A percentile compares a stretch with the other conserved stretches of the same genome.
phyloP scores from a whole-genome alignment of 1,284 basidiomycete genomes.

The Moesziomyces antarcticus region DNA sequence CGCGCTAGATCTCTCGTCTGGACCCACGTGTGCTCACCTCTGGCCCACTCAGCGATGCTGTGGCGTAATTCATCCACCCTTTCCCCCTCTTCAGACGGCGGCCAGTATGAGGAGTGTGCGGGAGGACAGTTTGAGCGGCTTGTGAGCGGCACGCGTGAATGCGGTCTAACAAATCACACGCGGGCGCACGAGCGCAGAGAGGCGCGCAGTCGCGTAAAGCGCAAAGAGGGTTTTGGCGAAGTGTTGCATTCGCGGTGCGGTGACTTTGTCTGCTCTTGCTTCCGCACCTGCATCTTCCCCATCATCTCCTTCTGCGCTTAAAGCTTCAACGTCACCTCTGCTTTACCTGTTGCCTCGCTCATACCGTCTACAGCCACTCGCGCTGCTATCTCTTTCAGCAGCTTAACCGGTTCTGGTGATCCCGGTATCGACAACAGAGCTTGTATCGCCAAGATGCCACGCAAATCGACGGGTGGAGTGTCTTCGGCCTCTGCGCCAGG shows the following conservation, averaged over 20 bases:
- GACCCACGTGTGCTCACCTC: neutral
- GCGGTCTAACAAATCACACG: neutral
- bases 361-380: too few relatives aligned
- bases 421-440: too few relatives aligned
- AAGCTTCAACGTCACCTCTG: too few relatives aligned
- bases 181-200: too few relatives aligned
- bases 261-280: too few relatives aligned
- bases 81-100: neutral
- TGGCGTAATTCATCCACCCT: neutral
- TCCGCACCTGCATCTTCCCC: too few relatives aligned
- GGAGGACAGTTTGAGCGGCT: neutral
- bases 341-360: too few relatives aligned
- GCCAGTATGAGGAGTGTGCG: neutral
- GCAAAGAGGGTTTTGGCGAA: neutral
- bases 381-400: too few relatives aligned
- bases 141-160: neutral
- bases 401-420: neutral
- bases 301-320: too few relatives aligned
- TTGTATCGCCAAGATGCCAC: conserved; percentile 12
- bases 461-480: conserved; percentile 25
- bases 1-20: neutral
- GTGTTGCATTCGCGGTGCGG: neutral
- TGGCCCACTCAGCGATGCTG: too few relatives aligned
- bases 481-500: conserved; percentile 5
- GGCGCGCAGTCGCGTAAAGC: neutral